These are phyloP conservation scores for Carallia pectinifolia DNA, from an alignment of 345 rosid genomes.

Conservation along the genomic window DNA sequence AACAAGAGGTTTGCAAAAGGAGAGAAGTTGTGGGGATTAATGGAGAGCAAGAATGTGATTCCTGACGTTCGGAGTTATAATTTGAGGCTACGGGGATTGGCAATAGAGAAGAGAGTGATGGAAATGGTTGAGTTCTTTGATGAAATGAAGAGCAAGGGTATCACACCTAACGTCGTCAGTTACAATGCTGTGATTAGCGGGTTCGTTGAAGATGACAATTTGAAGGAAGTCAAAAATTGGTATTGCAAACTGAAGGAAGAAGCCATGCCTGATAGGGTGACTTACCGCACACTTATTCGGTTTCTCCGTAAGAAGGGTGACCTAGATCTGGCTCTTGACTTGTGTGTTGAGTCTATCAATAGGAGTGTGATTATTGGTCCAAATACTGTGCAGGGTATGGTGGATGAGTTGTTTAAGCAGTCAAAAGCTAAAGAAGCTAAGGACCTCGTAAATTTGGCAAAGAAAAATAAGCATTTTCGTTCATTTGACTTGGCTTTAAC, in stretches of 20 bases:
- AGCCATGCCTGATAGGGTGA: constrained; percentile 31
- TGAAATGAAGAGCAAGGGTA: constrained; percentile 46
- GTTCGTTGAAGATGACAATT: constrained; percentile 37
- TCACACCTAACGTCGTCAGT: constrained; percentile 47
- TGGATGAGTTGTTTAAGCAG: constrained; percentile 46
- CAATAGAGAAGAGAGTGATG: constrained; percentile 30
- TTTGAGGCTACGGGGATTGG: constrained; percentile 52
- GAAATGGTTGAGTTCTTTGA: constrained; percentile 45
- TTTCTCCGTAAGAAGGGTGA: constrained; percentile 56
- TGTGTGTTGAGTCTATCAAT: constrained; percentile 40
- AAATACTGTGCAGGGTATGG: constrained; percentile 47
- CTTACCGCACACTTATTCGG: constrained; percentile 42
- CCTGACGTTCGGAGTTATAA: constrained; percentile 59
- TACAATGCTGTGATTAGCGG: constrained; percentile 59
- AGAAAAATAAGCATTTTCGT: constrained; percentile 32
- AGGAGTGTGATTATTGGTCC: constrained; percentile 29
- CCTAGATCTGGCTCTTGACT: constrained; percentile 42
- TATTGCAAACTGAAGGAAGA: constrained; percentile 40
- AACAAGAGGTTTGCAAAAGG: constrained; percentile 46
- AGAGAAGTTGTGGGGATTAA: constrained; percentile 53
- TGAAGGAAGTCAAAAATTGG: constrained; percentile 55
- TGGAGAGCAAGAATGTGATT: constrained; percentile 42
- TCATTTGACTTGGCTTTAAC: constrained; percentile 38
- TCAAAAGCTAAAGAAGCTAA: constrained; percentile 53
- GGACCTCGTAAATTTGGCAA: constrained; percentile 54